Conservation (phyloP, 2,329 filamentous ascomycete species). For the Anthostomella pinea region DNA sequence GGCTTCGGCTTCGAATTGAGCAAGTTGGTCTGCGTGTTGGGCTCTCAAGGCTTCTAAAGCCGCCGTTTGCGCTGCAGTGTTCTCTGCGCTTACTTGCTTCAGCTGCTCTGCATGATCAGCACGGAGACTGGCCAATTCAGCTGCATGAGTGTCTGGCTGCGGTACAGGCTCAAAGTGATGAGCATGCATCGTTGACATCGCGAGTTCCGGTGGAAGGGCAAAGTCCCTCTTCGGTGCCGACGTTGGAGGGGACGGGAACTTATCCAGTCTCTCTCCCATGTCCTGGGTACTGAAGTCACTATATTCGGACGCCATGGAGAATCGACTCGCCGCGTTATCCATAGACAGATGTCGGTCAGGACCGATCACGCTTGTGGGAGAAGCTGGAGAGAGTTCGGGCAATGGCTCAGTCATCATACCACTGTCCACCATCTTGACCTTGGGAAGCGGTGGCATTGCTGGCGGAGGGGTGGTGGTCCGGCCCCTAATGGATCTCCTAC, state of each 20-base stretch:
- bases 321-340: constrained; percentile 43
- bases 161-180: constrained; percentile 39
- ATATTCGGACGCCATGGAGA: constrained; percentile 47
- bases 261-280: constrained; percentile 50
- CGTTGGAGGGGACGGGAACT: constrained; percentile 53
- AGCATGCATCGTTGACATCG: constrained; percentile 43
- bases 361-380: constrained; percentile 27
- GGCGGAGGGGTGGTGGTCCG: constrained; percentile 44
- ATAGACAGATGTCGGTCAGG: constrained; percentile 39
- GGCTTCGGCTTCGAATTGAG: constrained; percentile 2
- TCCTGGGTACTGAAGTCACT: constrained; percentile 54
- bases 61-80: constrained; percentile 19
- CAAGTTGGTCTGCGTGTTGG: constrained; percentile 22
- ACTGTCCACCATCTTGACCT: constrained; percentile 56
- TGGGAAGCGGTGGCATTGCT: constrained; percentile 48
- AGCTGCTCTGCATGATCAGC: constrained; percentile 26
- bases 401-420: constrained; percentile 61
- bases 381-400: constrained; percentile 10
- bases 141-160: constrained; percentile 23
- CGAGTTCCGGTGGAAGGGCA: constrained; percentile 35
- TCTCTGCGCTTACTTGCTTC: constrained; percentile 24
- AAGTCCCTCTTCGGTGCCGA: constrained; percentile 34
- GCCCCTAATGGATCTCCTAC: constrained; percentile 44
- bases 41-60: constrained; percentile 23
- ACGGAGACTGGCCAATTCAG: constrained; percentile 35